Conservation (phyloP, 2,329 filamentous ascomycete genomes). For the Penicillium sp. region DNA sequence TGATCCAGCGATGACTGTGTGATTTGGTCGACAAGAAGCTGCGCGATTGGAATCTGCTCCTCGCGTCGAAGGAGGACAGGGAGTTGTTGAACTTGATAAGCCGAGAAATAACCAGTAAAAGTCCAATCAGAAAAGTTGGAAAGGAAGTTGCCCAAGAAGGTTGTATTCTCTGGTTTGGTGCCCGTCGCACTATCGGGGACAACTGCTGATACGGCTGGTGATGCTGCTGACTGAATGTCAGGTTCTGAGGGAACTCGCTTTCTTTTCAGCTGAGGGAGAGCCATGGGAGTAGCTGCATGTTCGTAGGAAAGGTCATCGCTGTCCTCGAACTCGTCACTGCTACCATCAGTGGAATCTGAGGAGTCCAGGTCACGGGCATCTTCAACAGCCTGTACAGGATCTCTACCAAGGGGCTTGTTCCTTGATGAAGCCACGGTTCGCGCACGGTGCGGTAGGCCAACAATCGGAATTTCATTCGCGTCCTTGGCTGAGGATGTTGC, state of each 20-base stretch:
- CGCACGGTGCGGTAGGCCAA: slow-evolving; percentile 38
- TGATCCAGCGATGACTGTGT: slow-evolving; percentile 49
- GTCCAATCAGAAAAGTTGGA: slow-evolving; percentile 44
- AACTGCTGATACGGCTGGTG: slow-evolving; percentile 29
- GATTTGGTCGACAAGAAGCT: slow-evolving; percentile 46
- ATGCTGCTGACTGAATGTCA: slow-evolving; percentile 32
- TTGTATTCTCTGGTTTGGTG: slow-evolving; percentile 34
- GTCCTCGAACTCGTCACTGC: slow-evolving; percentile 15
- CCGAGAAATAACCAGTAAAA: slow-evolving; percentile 43
- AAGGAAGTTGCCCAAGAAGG: slow-evolving; percentile 43
- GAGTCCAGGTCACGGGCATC: slow-evolving; percentile 19
- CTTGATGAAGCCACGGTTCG: slow-evolving; percentile 4
- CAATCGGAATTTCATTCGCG: slow-evolving; percentile 38
- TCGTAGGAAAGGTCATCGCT: slow-evolving; percentile 32
- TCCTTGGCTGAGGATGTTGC: slow-evolving; percentile 6
- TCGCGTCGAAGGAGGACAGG: slow-evolving; percentile 40
- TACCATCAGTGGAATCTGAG: slow-evolving; percentile 32
- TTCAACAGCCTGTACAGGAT: slow-evolving; percentile 7
- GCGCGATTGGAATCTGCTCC: slow-evolving; percentile 42
- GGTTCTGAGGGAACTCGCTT: slow-evolving; percentile 39
- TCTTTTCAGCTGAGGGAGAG: slow-evolving; percentile 32
- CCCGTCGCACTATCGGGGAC: slow-evolving; percentile 21
- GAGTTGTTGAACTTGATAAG: slow-evolving; percentile 33
- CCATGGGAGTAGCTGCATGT: slow-evolving; percentile 22
- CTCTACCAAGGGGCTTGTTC: slow-evolving; percentile 7